phyloP scores from a whole-genome alignment of 805 yeast species.

The Kurtzmaniella cleridarum region DNA sequence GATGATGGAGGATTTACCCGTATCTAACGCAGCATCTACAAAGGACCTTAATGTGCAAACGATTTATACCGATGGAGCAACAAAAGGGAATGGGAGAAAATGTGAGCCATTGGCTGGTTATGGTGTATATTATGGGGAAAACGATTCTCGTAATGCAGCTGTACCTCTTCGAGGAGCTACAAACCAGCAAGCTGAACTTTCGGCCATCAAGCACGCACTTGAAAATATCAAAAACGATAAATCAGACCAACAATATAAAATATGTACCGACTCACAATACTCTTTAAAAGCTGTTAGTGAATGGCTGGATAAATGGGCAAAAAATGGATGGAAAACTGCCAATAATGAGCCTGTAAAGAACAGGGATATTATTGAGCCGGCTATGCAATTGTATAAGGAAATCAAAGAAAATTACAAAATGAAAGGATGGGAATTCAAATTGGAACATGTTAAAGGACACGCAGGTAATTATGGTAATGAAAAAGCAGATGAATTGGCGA shows the following conservation, averaged over 20 bases:
- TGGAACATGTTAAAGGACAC: conserved; percentile 68
- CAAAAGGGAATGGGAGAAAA: conserved; percentile 50
- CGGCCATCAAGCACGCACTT: conserved; percentile 59
- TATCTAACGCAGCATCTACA: background rate
- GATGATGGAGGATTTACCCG: conserved; percentile 8
- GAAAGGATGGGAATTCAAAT: conserved; percentile 29
- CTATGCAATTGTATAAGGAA: conserved; percentile 17
- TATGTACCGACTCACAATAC: conserved; percentile 70
- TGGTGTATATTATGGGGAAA: conserved; percentile 66
- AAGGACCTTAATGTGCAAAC: too few relatives aligned
- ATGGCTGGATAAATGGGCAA: conserved; percentile 57
- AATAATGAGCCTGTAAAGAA: conserved; percentile 45
- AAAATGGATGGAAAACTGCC: conserved; percentile 48
- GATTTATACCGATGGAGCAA: conserved; percentile 81
- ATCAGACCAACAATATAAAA: conserved; percentile 19
- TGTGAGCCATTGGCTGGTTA: conserved; percentile 48
- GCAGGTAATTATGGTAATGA: conserved; percentile 66
- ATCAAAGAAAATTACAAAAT: conserved; percentile 34
- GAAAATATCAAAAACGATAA: conserved; percentile 30
- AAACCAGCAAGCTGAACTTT: conserved; percentile 76
- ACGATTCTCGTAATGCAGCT: conserved; percentile 50
- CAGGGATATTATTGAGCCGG: conserved; percentile 41
- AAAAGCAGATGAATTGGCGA: conserved; percentile 72
- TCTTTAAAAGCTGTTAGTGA: conserved; percentile 48
- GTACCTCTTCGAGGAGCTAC: conserved; percentile 46